Base-by-base conservation (phyloP, 2,329 filamentous ascomycete genomes). In the Corynespora cassiicola region DNA sequence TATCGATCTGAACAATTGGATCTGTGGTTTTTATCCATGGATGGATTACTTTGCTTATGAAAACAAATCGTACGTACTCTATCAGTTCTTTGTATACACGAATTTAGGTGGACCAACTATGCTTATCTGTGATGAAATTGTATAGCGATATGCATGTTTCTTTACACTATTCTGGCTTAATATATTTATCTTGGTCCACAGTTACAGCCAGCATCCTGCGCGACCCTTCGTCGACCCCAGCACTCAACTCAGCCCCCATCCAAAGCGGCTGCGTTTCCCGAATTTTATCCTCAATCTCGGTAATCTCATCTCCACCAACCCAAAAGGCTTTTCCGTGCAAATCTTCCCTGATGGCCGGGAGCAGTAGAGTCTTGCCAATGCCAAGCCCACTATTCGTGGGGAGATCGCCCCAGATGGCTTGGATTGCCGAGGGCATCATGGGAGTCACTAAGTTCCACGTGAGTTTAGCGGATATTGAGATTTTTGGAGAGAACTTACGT, bases 231-330 rank as follows among this genome's bases (percentile, higher is more conserved):
- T 36, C 35, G 12, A 47, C 39, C 12, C 24, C 16, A 22, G n/a
- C 32, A 21, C 44, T 47, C 34, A 49, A 11, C 23, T 37, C 15
- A n/a, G 14, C 12, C 1, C 45, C 45, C 42, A 49, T 35, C 45
- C 45, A 49, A 1, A 31, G 15, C 1, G 42, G 38, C 30, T 49
- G 42, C 2, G 37, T 39, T 14, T 46, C 37, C 12, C 38, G 27
- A n/a, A 52, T 12, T 26, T 25, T 42, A 6, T 47, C 40, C 29
- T 50, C 44, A 6, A 50, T 24, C 27, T 50, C 43, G 7, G 36
- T 25, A 16, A 50, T 50, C 18, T 44, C 18, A 15, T 46, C 18
- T 2, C 42, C 42, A 3, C 20, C 32, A 12, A 49, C 18, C 8
- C 30, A 49, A n/a, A 45, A 43, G 1, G 42, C 23, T 12, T 45